phyloP scores from a whole-genome alignment of 2,329 filamentous ascomycete genomes.

The Xylariaceae sp. region DNA sequence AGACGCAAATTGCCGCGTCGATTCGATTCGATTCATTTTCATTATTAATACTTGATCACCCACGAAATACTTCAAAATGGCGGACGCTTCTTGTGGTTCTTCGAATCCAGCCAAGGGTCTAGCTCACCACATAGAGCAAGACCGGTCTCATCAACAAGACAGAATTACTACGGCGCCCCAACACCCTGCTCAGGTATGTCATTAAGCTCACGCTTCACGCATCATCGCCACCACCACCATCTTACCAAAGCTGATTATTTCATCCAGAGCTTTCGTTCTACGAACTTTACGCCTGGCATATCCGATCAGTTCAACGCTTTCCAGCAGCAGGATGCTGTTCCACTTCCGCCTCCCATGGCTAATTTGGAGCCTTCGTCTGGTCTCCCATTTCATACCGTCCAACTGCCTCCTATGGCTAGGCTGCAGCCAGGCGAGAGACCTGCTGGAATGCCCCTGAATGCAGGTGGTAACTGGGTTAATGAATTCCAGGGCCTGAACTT shows the following conservation, averaged over 20 bases:
- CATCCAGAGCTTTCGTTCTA: constrained; percentile 22
- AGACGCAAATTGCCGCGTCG: background rate
- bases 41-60: background rate
- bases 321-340: constrained; percentile 14
- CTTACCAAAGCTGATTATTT: constrained; percentile 6
- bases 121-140: constrained; percentile 61
- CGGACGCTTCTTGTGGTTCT: constrained; percentile 58
- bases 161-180: constrained; percentile 38
- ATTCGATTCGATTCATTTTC: background rate
- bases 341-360: constrained; percentile 5
- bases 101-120: constrained; percentile 71
- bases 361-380: background rate
- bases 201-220: background rate
- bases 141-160: constrained; percentile 69
- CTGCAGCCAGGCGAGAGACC: background rate
- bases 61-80: constrained; percentile 30
- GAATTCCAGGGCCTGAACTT: constrained; percentile 44
- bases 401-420: background rate
- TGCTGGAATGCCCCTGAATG: constrained; percentile 5
- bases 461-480: constrained; percentile 32
- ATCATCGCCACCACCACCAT: background rate
- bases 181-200: constrained; percentile 20
- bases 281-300: constrained; percentile 7
- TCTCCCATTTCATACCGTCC: background rate
- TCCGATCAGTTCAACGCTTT: constrained; percentile 19